Evolutionary conservation across 148 eudicot species (phyloP), one percentile per base, ranked within the genome.

Genomic region (Nyssa sinensis): DNA sequence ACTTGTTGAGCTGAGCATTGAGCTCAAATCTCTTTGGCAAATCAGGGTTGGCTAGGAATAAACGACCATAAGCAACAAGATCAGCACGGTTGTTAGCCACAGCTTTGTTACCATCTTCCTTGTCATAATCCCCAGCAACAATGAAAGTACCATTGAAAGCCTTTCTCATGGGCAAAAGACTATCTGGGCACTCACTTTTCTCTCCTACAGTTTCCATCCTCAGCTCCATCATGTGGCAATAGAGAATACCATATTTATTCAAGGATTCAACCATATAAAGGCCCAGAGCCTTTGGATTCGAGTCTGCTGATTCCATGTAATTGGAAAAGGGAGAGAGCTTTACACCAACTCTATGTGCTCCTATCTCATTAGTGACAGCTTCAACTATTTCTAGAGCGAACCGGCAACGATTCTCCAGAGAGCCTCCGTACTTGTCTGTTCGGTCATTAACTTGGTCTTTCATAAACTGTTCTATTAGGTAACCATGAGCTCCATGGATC

Each of bases 371-470:
- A 9, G 30, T 41, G 4, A 80, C 34, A 13, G 86, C 88, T 68
- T 85, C 82, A 4, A 80, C 86, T 59, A 85, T 61, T 61, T 85
- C 86, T 0, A 85, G 41, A 51, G 84, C 80, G 23, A 85, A 82
- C 58, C 82, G 66, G 64, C 88, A 85, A 27, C 86, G 86, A 28
- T 85, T 85, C 49, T 85, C 86, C 44, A 82, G 58, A 32, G 80
- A 75, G 62, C 88, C 88, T 16, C 88, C 88, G n/a, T 85, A 85
- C 58, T 77, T 10, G 51, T 85, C 88, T 31, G 78, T 78, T 68
- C 88, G 81, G 27, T 85, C 84, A 47, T 84, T 84, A 31, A 84
- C 82, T 8, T 75, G 63, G 59, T 84, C 87, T 65, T 84, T 84
- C 73, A 84, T 32, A 57, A 84, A 84, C 19, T 84, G 87, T 7